Base-by-base conservation (phyloP, 331 rosid species). In the Quercus lobata region DNA sequence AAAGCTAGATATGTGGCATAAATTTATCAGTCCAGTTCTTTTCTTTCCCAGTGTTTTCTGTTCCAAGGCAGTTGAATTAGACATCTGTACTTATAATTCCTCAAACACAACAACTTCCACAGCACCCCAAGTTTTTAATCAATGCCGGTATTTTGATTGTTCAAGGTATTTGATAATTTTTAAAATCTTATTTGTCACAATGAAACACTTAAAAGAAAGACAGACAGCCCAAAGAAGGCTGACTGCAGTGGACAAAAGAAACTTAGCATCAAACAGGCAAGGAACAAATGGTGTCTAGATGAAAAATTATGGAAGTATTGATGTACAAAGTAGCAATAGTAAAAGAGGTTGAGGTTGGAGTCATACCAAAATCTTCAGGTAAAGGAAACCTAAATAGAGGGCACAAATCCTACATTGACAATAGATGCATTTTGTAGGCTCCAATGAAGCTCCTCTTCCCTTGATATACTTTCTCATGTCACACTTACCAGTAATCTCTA, bases 401-500 rank as follows among this genome's bases (percentile, higher is more conserved):
- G 24, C 72, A 17, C 53, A 75, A 52, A 54, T 56, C 74, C 21
- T 22, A 8, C 14, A 44, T 72, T 24, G 68, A 27, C 75, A 32
- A 12, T 78, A 80, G 30, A 54, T 53, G 19, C 5, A 22, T 65
- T 74, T 54, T 54, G n/a, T 61, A 82, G 44, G 61, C 37, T 72
- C 57, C 55, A 63, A 82, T 60, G 58, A 74, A 79, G 55, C 19
- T 60, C 19, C 84, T 71, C 70, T 76, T 78, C 75, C 9, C 78
- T 72, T 72, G 54, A 73, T 57, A 58, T 58, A 78, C 78, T 58
- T 25, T 68, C 52, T 34, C 21, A 24, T 1, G 27, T 68, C 83
- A 75, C 46, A 69, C 79, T 83, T 80, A 93, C 98, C 97, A 90
- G 84, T 87, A 93, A 84, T 93, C 98, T 76, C 88, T 86, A 87